Conservation (phyloP, 1,139 yeast species). For the Geotrichum bryndzae region DNA sequence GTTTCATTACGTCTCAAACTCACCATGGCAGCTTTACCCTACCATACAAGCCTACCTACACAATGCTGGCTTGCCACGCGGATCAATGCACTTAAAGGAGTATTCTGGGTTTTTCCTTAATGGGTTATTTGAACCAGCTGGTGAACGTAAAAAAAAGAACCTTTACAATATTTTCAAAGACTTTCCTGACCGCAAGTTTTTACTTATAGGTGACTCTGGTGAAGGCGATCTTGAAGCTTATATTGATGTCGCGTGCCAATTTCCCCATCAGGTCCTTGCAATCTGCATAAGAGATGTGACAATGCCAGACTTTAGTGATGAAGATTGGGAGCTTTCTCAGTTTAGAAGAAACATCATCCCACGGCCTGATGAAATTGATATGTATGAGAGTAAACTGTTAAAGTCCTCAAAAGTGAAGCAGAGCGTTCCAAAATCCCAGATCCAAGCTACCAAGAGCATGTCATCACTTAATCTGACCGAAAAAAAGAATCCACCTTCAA, state of each 20-base stretch:
- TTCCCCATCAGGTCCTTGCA: slow-evolving; percentile 60
- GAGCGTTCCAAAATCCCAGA: not conserved
- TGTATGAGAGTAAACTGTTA: slow-evolving; percentile 5
- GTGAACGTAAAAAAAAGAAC: slow-evolving; percentile 67
- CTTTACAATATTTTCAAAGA: slow-evolving; percentile 61
- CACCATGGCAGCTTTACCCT: slow-evolving; percentile 85
- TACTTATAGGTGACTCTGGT: slow-evolving; percentile 91
- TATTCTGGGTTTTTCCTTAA: slow-evolving; percentile 73
- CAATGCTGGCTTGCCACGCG: slow-evolving; percentile 55
- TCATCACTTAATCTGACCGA: not conserved
- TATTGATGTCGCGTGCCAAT: slow-evolving; percentile 55
- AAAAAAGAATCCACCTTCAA: not conserved
- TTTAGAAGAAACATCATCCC: slow-evolving; percentile 19
- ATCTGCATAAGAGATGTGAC: slow-evolving; percentile 80
- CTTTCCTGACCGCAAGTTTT: slow-evolving; percentile 69
- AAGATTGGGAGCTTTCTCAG: not conserved
- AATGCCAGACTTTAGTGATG: slow-evolving; percentile 22
- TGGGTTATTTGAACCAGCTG: slow-evolving; percentile 80
- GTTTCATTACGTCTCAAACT: slow-evolving; percentile 88
- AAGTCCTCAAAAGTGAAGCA: not conserved
- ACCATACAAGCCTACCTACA: slow-evolving; percentile 56
- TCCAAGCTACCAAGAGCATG: not conserved
- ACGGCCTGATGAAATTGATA: slow-evolving; percentile 23
- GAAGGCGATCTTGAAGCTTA: slow-evolving; percentile 94
- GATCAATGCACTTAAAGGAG: slow-evolving; percentile 79